phyloP scores from a whole-genome alignment of 2,329 filamentous ascomycete species.

The Coniochaeta sp. region DNA sequence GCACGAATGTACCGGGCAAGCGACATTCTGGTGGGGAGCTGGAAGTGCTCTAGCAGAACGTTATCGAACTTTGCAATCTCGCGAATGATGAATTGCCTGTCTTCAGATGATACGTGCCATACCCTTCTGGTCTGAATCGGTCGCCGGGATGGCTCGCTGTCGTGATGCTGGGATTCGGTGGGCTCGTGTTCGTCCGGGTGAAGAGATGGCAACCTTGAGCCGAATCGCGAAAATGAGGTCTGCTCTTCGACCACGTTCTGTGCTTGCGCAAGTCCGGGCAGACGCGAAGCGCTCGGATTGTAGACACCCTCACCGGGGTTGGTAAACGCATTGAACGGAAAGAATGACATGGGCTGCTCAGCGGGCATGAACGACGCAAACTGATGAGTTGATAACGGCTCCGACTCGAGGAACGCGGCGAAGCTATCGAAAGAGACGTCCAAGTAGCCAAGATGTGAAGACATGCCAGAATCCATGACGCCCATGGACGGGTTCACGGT shows the following conservation, averaged over 20 bases:
- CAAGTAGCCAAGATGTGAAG: background rate
- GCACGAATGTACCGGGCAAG: slow-evolving; percentile 11
- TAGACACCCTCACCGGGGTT: background rate
- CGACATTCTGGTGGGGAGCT: slow-evolving; percentile 9
- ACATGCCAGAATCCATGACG: background rate
- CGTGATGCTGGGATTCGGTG: background rate
- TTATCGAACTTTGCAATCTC: slow-evolving; percentile 4
- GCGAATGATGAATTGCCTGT: slow-evolving; percentile 4
- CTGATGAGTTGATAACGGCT: background rate
- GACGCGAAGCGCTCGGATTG: background rate
- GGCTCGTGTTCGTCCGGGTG: slow-evolving; percentile 4
- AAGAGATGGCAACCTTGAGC: slow-evolving; percentile 8
- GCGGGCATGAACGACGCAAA: slow-evolving; percentile 1
- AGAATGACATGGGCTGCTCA: slow-evolving; percentile 1
- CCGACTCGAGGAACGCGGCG: slow-evolving; percentile 6
- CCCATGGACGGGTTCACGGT: background rate
- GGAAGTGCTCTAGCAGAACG: slow-evolving; percentile 4
- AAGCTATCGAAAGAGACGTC: slow-evolving; percentile 5
- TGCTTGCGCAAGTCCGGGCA: background rate
- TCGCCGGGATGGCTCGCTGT: background rate
- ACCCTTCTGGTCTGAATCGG: background rate
- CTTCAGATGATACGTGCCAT: slow-evolving; percentile 5
- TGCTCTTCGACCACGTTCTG: slow-evolving; percentile 2
- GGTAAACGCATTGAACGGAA: slow-evolving; percentile 2
- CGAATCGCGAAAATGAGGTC: slow-evolving; percentile 6